Evolutionary conservation across 805 yeast species (phyloP), one percentile per base, ranked within the genome.

Genomic region (Yamadazyma insecticola): DNA sequence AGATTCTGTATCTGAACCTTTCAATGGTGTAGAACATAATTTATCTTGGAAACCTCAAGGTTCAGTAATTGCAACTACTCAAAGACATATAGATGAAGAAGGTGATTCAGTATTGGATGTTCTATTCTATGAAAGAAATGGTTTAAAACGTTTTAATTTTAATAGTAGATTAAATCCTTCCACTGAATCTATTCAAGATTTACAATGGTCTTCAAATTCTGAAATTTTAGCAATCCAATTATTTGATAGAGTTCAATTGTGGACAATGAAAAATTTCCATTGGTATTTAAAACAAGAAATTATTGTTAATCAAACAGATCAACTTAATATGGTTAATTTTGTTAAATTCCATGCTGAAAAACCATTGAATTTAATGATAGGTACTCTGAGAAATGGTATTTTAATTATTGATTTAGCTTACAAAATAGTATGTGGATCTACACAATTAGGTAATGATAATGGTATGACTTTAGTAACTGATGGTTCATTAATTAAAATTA

Each of bases 1-100:
- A 24, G 82, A 77, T 32, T 78, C 90, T 33, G 90, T 87, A 8
- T 81, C 90, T 13, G 97, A 89, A 57, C 90, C 98, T 2, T 86
- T 83, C 2, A 86, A 86, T 51, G 82, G 85, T 2, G 73, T 82
- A 49, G 94, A 85, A 53, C 78, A 74, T 30, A 68, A 67, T 26
- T 53, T 88, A 17, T 63, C 89, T 8, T 92, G 97, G 97, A 78
- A 85, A 44, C 96, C 97, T 0, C 85, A 84, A 43, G 97, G 97
- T 4, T 74, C 90, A 2, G 58, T 84, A 32, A 82, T 92, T 44
- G 90, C 97, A 2, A 71, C 90, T 2, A 74, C 89, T 3, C 94
- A 83, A 52, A 67, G 94, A 48, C 72, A 69, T 37, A 76, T 73
- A 29, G 79, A 74, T 36, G 76, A 64, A 16, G 75, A 72, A 30